Base-by-base conservation (phyloP, 495 filamentous ascomycete genomes). In the Tetracladium setigerum region DNA sequence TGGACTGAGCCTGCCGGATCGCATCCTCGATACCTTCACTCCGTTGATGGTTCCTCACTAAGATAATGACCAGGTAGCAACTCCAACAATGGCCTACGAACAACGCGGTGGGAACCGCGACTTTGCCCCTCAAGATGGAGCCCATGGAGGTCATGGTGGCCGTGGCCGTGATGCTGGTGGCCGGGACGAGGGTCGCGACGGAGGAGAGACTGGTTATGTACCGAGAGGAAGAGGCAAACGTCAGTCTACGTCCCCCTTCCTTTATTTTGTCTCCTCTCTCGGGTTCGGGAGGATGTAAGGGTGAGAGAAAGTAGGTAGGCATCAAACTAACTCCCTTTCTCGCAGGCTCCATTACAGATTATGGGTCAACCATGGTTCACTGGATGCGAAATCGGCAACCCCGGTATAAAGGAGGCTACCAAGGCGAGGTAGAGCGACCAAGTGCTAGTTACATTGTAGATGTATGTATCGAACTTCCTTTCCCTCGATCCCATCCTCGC, bases 301-400 rank as follows among this genome's bases (percentile, higher is more conserved):
- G 4, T 41, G 15, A 22, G 18, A 13, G 16, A 41, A 41, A 18
- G 19, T n/a, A n/a, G n/a, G n/a, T n/a, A n/a, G n/a, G n/a, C n/a
- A 9, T 42, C 22, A 8, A 37, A 4, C 15, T n/a, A 41, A 41
- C 16, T 7, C 9, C 13, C 33, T 19, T 27, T 18, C 33, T 33
- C 8, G 35, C 52, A 89, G 85, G 86, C 19, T 81, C 91, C 42
- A 87, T 95, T 6, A 97, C 92, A 13, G 92, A 98, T 63, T 96
- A 96, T 78, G 87, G 90, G 52, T 85, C 91, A 9, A 92, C 88
- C 5, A 77, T 95, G 62, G 82, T 88, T 42, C 85, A 90, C 66
- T 98, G 86, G 86, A 89, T 95, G 86, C 84, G 83, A 56, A 79
- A 86, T 61, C 80, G 91, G 27, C 77, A 81, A 54, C 85, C 88